Percentiles rank a stretch among this genome's conserved stretches.
Evolutionary conservation across 768 basidiomycete species (phyloP).

Genomic region (Rhodotorula graminis): DNA sequence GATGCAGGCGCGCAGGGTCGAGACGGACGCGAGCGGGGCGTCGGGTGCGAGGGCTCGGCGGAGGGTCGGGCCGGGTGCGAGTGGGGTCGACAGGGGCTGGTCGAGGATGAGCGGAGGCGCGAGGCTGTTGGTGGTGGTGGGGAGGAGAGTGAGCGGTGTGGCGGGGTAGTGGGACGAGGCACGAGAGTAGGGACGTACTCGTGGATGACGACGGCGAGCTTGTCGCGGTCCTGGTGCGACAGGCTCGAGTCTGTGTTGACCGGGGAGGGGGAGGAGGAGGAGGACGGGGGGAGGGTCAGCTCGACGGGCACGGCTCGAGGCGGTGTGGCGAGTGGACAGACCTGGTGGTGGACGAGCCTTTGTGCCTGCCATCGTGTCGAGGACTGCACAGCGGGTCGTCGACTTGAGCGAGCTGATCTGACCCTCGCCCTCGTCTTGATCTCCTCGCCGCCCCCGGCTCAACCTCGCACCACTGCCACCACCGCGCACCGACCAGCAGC

Average conservation of each 20-base stretch:
- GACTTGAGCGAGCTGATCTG: not conserved
- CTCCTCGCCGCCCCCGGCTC: not conserved
- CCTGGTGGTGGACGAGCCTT: too few species aligned
- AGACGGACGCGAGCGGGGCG: not conserved
- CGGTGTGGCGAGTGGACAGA: too few species aligned
- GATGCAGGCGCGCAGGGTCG: slow-evolving; percentile 14
- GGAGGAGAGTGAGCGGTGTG: too few species aligned
- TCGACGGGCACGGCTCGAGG: too few species aligned
- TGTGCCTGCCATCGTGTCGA: not conserved
- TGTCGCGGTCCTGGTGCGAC: not conserved
- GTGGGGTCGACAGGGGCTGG: slow-evolving; percentile 1
- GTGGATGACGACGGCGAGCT: slow-evolving; percentile 12
- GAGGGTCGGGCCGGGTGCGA: not conserved
- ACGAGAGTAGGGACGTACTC: too few species aligned
- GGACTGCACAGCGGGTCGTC: not conserved
- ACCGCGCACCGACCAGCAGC: too few species aligned
- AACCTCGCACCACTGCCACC: not conserved
- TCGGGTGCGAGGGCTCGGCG: not conserved
- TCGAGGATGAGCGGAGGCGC: slow-evolving; percentile 19
- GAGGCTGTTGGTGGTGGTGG: not conserved
- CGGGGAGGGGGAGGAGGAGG: not conserved
- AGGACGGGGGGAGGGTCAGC: not conserved
- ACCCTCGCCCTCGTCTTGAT: too few species aligned
- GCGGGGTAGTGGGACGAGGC: too few species aligned
- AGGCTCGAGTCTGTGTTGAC: not conserved